Base-by-base conservation (phyloP, 192 early-diverging fungal species). In the Coemansia sp. region DNA sequence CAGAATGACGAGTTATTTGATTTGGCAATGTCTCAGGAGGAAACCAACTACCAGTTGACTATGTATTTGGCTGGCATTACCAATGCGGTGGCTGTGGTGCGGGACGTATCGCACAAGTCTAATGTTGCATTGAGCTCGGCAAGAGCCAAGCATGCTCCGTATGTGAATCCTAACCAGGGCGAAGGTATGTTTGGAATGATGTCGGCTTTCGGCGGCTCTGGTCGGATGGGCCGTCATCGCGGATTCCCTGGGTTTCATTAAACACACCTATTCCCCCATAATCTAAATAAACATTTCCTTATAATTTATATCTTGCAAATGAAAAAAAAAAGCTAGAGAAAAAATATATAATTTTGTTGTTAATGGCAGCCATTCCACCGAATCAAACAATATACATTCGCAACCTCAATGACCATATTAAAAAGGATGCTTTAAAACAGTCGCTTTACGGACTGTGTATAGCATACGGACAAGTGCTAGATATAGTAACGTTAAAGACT, bases 361-460 rank as follows among this genome's bases (percentile, higher is more conserved):
- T 20, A 21, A 76, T 78, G 74, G 68, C 68, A 4, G 66, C 74
- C 15, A 78, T 78, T 61, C 74, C 74, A 28, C 85, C 89, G 5
- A 87, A 64, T 53, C 79, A 83, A 37, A 88, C 91, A 31, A 68
- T 94, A 43, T 94, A 94, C 65, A 70, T 94, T 46, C 87, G 88
- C 59, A 91, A 93, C 56, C 69, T 94, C 36, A 88, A 90, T 56
- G 91, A 94, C 72, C 87, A 86, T 62, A 84, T 88, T 40, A 89
- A 90, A 57, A 78, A 78, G 30, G 68, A 70, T n/a, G 50, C 61
- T 19, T 92, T 93, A 30, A 94, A 86, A 67, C 85, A 91, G 47
- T 90, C 91, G 8, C 84, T 98, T 30, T 98, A 96, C 73, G 78
- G 93, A 56, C 63, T 96, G 23, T 99, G 96, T 66, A 83, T 91